These are phyloP conservation scores for Bretziella fagacearum DNA, from an alignment of 2,329 filamentous ascomycete genomes.

Conservation along the genomic window DNA sequence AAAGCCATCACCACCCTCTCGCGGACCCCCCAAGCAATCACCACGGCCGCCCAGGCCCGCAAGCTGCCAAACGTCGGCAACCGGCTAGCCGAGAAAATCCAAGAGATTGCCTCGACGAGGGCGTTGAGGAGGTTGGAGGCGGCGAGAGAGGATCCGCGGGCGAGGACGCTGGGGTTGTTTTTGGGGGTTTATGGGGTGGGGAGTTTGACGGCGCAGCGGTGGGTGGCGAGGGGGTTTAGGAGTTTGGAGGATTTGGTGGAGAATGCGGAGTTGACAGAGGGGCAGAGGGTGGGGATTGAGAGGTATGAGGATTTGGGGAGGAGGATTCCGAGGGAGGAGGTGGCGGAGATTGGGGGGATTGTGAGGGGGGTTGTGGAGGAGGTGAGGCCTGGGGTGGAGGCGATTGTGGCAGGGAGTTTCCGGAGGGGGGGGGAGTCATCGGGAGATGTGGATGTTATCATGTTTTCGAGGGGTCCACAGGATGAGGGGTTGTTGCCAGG, in stretches of 20 bases:
- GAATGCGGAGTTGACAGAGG: slow-evolving; percentile 42
- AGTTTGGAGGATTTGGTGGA: slow-evolving; percentile 54
- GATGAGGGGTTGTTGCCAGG: slow-evolving; percentile 48
- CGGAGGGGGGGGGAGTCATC: slow-evolving; percentile 58
- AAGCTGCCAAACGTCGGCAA: slow-evolving; percentile 51
- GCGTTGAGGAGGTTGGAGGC: slow-evolving; percentile 55
- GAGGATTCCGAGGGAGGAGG: slow-evolving; percentile 62
- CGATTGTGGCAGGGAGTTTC: slow-evolving; percentile 72
- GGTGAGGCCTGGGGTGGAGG: slow-evolving; percentile 47
- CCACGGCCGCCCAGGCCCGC: slow-evolving; percentile 51
- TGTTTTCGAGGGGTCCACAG: slow-evolving; percentile 51
- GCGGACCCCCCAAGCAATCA: slow-evolving; percentile 45
- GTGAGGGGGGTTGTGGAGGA: slow-evolving; percentile 41
- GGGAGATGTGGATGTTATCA: slow-evolving; percentile 71
- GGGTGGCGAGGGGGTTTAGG: slow-evolving; percentile 58
- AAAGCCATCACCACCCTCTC: slow-evolving; percentile 59
- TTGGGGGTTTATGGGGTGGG: slow-evolving; percentile 68
- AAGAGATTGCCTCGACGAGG: slow-evolving; percentile 68
- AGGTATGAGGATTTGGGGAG: slow-evolving; percentile 64
- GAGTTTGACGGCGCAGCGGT: slow-evolving; percentile 49
- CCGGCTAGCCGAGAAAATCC: slow-evolving; percentile 67
- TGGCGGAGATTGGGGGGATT: slow-evolving; percentile 48
- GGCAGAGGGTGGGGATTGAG: slow-evolving; percentile 60
- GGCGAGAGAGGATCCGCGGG: slow-evolving; percentile 47
- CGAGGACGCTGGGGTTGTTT: slow-evolving; percentile 50